These are phyloP conservation scores for Cinnamomum micranthum DNA, from an alignment of 164 flowering plant species.

Conservation along the genomic window DNA sequence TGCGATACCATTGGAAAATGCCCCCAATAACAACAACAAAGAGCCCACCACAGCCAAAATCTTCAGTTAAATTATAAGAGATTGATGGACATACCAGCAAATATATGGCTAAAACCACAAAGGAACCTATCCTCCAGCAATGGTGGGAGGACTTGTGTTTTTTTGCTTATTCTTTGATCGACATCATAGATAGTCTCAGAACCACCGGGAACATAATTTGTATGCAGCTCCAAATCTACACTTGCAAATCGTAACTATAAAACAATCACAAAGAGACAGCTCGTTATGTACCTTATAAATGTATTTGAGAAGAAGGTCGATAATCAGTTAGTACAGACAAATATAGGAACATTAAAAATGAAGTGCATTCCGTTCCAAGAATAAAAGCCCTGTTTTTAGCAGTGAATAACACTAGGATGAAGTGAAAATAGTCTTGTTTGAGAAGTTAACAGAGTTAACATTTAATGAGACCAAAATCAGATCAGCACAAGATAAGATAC, in stretches of 20 bases:
- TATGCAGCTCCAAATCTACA: slow-evolving; percentile 82
- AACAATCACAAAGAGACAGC: neutral
- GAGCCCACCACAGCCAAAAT: too few relatives aligned
- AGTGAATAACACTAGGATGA: neutral
- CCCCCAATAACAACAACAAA: neutral
- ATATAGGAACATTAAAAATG: neutral
- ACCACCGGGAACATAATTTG: slow-evolving; percentile 75
- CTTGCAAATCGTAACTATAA: slow-evolving; percentile 75
- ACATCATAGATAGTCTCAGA: slow-evolving; percentile 82
- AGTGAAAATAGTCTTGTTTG: too few relatives aligned
- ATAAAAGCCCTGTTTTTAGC: neutral
- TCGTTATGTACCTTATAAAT: neutral
- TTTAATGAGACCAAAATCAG: neutral
- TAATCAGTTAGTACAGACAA: neutral
- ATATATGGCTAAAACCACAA: slow-evolving; percentile 92
- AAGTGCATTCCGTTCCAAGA: neutral
- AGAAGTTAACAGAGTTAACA: neutral
- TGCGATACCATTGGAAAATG: too few relatives aligned
- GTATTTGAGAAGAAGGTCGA: neutral
- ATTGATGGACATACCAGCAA: slow-evolving; percentile 58
- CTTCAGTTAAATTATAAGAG: neutral
- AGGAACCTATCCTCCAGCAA: slow-evolving; percentile 90
- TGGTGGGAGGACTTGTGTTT: slow-evolving; percentile 83
- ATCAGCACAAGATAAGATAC: too few relatives aligned
- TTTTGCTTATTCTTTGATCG: slow-evolving; percentile 58